Base-by-base conservation (phyloP, 805 yeast genomes). In the Pichia membranifaciens region DNA sequence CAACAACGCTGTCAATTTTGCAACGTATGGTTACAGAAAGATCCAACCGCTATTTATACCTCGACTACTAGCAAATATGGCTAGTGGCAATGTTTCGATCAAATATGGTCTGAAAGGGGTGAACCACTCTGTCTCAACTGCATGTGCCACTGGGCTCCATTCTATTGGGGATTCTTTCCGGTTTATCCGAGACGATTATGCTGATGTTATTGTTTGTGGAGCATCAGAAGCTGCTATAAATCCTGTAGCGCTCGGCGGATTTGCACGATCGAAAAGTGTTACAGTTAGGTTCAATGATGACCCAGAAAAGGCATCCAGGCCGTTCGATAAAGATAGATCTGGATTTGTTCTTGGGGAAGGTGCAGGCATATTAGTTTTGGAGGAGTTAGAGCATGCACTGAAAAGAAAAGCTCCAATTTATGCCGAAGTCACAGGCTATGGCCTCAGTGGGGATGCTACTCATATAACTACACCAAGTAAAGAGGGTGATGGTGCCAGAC, bases 291-390 rank as follows among this genome's bases (percentile, higher is more conserved):
- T 62, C 56, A 82, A 79, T 50, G 84, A 83, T 40, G 62, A 62
- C 2, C 95, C 96, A 2, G 56, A 57, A 4, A 66, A 68, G 28
- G 87, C 95, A 0, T 84, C 95, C 5, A 69, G 96, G 49, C 99
- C 99, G 0, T 93, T 93, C 64, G 99, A 93, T 60, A 61, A 62
- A 13, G 65, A 70, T 2, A 68, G 99, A 51, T 75, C 74, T 48
- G 99, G 99, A 3, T 93, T 93, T 66, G 96, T 93, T 0, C 71
- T 93, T 29, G 83, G 96, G 28, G 99, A 93, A 69, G 99, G 99
- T 2, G 73, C 91, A 16, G 98, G 96, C 3, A 75, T 87, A 1
- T 52, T 95, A 37, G 69, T 91, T 0, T 61, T 93, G 35, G 98
- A 93, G 62, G 78, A 76, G 15, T 68, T 86, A 49, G 82, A 84